These are phyloP conservation scores for Neurospora sp. DNA, from an alignment of 495 filamentous ascomycete species.

Conservation along the genomic window DNA sequence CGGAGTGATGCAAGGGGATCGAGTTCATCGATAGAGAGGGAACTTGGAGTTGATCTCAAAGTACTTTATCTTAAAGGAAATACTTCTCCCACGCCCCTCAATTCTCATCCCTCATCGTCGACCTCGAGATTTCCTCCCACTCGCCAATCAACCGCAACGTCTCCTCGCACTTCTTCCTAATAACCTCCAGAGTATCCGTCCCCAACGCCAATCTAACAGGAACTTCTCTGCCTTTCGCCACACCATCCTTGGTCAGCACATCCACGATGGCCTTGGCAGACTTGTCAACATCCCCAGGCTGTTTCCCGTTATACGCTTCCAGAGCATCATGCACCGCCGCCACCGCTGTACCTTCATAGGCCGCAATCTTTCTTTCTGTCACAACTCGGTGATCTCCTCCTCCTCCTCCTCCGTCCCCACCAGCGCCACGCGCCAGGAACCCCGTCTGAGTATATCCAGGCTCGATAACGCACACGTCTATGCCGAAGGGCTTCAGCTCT, in stretches of 20 bases:
- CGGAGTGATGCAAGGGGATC: neutral
- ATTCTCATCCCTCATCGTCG: neutral
- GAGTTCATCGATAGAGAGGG: neutral
- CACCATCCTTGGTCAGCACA: slow-evolving; percentile 30
- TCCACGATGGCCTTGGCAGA: slow-evolving; percentile 36
- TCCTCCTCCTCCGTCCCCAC: slow-evolving; percentile 1
- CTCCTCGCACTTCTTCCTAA: slow-evolving; percentile 20
- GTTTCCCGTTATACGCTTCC: slow-evolving; percentile 18
- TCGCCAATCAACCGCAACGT: slow-evolving; percentile 24
- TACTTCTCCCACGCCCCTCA: neutral
- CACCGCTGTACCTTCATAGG: slow-evolving; percentile 19
- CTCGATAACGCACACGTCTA: slow-evolving; percentile 37
- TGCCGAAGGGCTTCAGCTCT: slow-evolving; percentile 35
- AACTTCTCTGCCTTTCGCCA: slow-evolving; percentile 22
- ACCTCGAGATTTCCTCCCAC: slow-evolving; percentile 23
- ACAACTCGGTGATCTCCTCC: slow-evolving; percentile 13
- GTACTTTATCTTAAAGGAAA: neutral
- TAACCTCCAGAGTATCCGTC: slow-evolving; percentile 18
- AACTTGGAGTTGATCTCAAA: neutral
- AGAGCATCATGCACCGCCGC: slow-evolving; percentile 12
- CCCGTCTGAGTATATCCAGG: slow-evolving; percentile 36
- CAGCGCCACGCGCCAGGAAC: slow-evolving; percentile 12
- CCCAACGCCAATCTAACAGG: slow-evolving; percentile 25
- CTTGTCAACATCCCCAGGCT: slow-evolving; percentile 37
- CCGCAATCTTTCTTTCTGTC: slow-evolving; percentile 20